Evolutionary conservation across 2,329 filamentous ascomycete species (phyloP), one percentile per base, ranked within the genome.

Genomic region (Dothistroma septosporum): DNA sequence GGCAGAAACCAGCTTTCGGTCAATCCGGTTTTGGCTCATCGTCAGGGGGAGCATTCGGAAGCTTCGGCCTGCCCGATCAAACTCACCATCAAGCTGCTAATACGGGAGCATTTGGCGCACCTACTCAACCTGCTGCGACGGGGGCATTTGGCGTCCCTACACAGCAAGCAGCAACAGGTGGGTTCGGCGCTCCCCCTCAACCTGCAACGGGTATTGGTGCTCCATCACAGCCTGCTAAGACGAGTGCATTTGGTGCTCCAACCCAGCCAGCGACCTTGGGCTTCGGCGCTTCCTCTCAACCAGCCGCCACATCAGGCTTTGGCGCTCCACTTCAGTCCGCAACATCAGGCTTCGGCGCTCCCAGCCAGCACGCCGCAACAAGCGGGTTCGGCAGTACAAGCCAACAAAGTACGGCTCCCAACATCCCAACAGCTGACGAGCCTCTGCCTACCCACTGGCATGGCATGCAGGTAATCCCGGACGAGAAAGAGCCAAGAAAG

Each of bases 381-480:
- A 14, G 46, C 12, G 47, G 47, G 2, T 52, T 52, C 55, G 46
- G 55, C 54, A 47, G 41, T 9, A 44, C 41, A 8, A 50, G 10
- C 28, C 47, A 50, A 28, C 47, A 19, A 24, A 21, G 10, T 3
- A n/a, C 19, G 2, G 24, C 32, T 19, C 16, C 57, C 1, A 55
- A 61, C 57, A 50, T 22, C 55, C 0, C 64, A 64, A 48, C 50
- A 48, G 8, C 57, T 44, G 66, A 62, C 32, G 67, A 61, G 35
- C 75, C 49, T 58, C 80, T 2, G 65, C 76, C 3, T 62, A 77
- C 76, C 9, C 78, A 75, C 56, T 84, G 84, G 65, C 75, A 61
- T 3, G 59, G 59, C 28, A 35, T 47, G 32, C 24, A 33, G 28
- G 50, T 60, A 19, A 11, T 53, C 33, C 48, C 41, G 22, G 57